These are phyloP conservation scores for Penstemon barbatus DNA, from an alignment of 257 asterid genomes.

Conservation along the genomic window DNA sequence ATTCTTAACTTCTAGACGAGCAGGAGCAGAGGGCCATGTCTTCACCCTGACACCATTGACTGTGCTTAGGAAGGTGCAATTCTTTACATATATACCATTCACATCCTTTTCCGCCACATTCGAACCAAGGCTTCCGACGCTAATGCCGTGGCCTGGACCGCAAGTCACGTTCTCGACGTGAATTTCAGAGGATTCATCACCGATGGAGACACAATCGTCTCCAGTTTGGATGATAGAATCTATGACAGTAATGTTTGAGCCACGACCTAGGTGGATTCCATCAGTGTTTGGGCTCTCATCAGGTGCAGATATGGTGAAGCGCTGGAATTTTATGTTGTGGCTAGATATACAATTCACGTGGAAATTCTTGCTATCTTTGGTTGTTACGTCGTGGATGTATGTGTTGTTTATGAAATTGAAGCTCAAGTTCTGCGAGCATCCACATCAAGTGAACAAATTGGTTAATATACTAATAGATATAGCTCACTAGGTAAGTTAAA, in stretches of 20 bases:
- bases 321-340: too few relatives aligned
- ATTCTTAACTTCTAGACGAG: too few relatives aligned
- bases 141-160: slow-evolving; percentile 56
- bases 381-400: slow-evolving; percentile 37
- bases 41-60: too few relatives aligned
- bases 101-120: slow-evolving; percentile 32
- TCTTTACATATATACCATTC: slow-evolving; percentile 26
- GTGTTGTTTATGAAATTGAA: slow-evolving; percentile 42
- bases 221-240: slow-evolving; percentile 34
- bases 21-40: too few relatives aligned
- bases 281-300: slow-evolving; percentile 43
- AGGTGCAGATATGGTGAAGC: too few relatives aligned
- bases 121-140: slow-evolving; percentile 50
- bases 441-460: background rate
- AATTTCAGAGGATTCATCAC: background rate
- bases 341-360: too few relatives aligned
- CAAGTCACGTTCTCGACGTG: slow-evolving; percentile 34
- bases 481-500: slow-evolving; percentile 4
- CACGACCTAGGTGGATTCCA: slow-evolving; percentile 42
- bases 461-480: slow-evolving; percentile 18
- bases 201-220: too few relatives aligned
- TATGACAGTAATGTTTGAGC: background rate
- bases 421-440: slow-evolving; percentile 36
- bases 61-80: background rate
- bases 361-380: too few relatives aligned